A percentile compares a stretch with the other conserved stretches of the same genome.
Conservation (phyloP, 129 eudicot species). For the Pseudognaphalium luteoalbum region DNA sequence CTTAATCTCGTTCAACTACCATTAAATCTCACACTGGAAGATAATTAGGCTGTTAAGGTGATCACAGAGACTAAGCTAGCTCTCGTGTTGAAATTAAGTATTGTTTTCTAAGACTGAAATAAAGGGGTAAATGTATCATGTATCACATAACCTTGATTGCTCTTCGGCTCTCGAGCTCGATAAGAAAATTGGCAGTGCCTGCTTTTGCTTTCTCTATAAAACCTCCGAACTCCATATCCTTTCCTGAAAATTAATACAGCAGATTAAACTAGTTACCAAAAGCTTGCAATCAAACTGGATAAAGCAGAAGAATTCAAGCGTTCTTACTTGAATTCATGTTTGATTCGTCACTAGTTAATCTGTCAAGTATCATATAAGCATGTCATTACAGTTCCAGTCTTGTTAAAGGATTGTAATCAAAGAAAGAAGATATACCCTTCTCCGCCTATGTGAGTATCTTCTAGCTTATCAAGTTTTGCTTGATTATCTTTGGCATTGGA, state of each 20-base stretch:
- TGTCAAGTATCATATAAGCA: conserved; percentile 12
- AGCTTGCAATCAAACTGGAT: neutral
- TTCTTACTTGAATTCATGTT: conserved; percentile 27
- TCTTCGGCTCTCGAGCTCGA: conserved; percentile 20
- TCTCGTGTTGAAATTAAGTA: neutral
- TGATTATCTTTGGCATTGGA: conserved; percentile 20
- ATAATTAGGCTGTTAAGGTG: no score
- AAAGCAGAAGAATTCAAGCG: neutral
- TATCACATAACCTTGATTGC: conserved; percentile 20
- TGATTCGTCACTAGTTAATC: conserved; percentile 16
- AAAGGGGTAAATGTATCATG: neutral
- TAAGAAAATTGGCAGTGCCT: conserved; percentile 17
- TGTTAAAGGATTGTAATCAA: neutral
- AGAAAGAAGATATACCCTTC: conserved; percentile 19
- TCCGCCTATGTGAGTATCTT: conserved; percentile 2
- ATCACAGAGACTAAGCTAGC: no score
- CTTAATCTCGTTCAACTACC: no score
- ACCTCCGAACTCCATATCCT: conserved; percentile 8
- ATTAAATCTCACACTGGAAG: no score
- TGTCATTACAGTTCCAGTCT: neutral
- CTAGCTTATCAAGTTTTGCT: conserved; percentile 13
- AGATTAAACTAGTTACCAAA: conserved; percentile 6
- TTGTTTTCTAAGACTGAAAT: neutral
- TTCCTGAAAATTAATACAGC: neutral
- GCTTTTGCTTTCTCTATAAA: conserved; percentile 1